A percentile compares a stretch with the other conserved stretches of the same genome.
Conservation (phyloP, 2,329 filamentous ascomycete genomes). For the Colletotrichum camelliae region DNA sequence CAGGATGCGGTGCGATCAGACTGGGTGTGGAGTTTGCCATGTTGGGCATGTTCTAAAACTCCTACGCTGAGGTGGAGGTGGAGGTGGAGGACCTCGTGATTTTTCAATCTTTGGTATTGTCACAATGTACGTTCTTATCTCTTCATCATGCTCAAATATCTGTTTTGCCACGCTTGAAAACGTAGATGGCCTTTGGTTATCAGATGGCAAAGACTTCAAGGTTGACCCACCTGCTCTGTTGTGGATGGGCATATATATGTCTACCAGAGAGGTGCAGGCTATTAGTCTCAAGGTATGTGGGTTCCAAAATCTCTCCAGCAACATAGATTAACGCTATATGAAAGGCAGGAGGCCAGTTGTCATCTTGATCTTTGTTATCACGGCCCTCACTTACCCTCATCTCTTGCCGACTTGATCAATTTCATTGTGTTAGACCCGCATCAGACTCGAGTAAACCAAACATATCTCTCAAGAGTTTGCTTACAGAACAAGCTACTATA, state of each 20-base stretch:
- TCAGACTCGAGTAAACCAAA: no score
- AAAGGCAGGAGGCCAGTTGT: no score
- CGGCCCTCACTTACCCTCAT: no score
- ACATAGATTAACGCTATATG: no score
- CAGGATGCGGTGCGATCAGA: not conserved
- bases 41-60: not conserved
- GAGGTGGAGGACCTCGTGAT: fast-evolving
- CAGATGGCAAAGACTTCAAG: not conserved
- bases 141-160: not conserved
- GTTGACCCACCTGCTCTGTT: not conserved
- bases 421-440: no score
- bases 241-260: fast-evolving
- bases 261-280: not conserved
- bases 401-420: no score
- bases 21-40: not conserved
- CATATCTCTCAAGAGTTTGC: no score
- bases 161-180: not conserved
- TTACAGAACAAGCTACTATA: no score
- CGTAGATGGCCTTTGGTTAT: not conserved
- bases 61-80: not conserved
- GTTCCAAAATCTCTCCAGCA: no score
- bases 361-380: no score
- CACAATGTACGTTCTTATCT: not conserved
- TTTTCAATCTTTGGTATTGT: not conserved
- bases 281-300: not conserved